Evolutionary conservation across 441 rosid species (phyloP).

Genomic region (Brassica balearica): DNA sequence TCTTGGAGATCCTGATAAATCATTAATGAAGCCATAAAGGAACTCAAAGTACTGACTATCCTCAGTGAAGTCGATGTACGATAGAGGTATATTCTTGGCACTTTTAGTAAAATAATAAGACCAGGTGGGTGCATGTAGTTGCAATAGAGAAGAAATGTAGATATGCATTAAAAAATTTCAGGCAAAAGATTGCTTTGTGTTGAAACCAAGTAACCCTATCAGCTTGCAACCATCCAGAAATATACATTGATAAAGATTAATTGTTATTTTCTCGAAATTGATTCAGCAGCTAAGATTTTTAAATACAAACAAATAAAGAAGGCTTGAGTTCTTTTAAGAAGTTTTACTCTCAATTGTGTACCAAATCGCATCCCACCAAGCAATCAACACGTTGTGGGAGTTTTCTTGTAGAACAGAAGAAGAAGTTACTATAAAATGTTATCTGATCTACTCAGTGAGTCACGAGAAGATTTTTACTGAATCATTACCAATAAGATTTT

Average conservation of each 20-base stretch:
- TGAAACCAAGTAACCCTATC: conserved; percentile 22
- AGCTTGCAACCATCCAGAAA: too few relatives aligned
- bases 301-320: conserved; percentile 13
- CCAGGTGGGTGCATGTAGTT: conserved; percentile 19
- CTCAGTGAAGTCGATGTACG: too few relatives aligned
- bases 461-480: too few relatives aligned
- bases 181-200: conserved; percentile 15
- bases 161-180: not conserved
- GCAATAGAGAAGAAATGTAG: conserved; percentile 5
- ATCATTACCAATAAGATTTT: too few relatives aligned
- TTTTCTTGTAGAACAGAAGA: too few relatives aligned
- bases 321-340: not conserved
- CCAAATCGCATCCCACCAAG: too few relatives aligned
- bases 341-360: conserved; percentile 8
- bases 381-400: too few relatives aligned
- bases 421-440: not conserved
- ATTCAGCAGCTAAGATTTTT: conserved; percentile 18
- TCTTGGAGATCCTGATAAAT: too few relatives aligned
- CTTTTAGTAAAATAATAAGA: not conserved
- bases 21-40: too few relatives aligned
- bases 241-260: not conserved
- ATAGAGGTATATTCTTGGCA: too few relatives aligned
- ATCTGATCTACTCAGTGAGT: too few relatives aligned
- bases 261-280: conserved; percentile 1
- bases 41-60: too few relatives aligned